Percentiles rank a stretch among this genome's conserved stretches.
Conservation (phyloP, 768 basidiomycete genomes). For the Amanita rubescens region DNA sequence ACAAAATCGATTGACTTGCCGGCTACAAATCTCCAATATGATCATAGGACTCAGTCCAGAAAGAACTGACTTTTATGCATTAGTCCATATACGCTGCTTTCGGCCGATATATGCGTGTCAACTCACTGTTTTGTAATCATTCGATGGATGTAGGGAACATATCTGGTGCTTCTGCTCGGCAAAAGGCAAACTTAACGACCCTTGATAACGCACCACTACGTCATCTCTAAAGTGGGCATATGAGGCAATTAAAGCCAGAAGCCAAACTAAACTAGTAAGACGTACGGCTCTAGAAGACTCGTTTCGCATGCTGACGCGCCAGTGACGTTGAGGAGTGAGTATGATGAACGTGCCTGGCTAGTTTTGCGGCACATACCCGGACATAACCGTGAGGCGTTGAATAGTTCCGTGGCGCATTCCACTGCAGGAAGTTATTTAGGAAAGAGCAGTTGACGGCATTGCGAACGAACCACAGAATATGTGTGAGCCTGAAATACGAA, state of each 20-base stretch:
- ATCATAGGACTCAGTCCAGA: slow-evolving; percentile 71
- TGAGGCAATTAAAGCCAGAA: not conserved
- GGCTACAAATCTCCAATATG: slow-evolving; percentile 76
- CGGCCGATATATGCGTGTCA: not conserved
- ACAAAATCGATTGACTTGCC: slow-evolving; percentile 31
- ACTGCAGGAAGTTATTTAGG: slow-evolving; percentile 31
- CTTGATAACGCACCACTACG: slow-evolving; percentile 42
- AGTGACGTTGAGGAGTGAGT: not conserved
- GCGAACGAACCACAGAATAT: slow-evolving; percentile 66
- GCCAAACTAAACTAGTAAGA: not conserved
- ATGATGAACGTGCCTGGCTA: not conserved
- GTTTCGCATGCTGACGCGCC: slow-evolving; percentile 65
- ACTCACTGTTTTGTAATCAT: slow-evolving; percentile 84
- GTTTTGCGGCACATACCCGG: slow-evolving; percentile 67
- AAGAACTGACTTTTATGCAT: slow-evolving; percentile 58
- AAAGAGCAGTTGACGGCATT: not conserved
- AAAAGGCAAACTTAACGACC: not conserved
- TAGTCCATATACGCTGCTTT: slow-evolving; percentile 26
- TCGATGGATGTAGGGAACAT: slow-evolving; percentile 77
- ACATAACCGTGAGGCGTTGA: slow-evolving; percentile 69
- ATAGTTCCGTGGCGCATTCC: slow-evolving; percentile 79
- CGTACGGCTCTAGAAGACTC: slow-evolving; percentile 69
- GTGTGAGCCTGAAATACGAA: slow-evolving; percentile 56
- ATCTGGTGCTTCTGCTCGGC: slow-evolving; percentile 35
- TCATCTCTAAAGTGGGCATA: slow-evolving; percentile 39